Evolutionary conservation across 2,329 filamentous ascomycete species (phyloP).

Genomic region (Mycosphaerelloides madeirae): DNA sequence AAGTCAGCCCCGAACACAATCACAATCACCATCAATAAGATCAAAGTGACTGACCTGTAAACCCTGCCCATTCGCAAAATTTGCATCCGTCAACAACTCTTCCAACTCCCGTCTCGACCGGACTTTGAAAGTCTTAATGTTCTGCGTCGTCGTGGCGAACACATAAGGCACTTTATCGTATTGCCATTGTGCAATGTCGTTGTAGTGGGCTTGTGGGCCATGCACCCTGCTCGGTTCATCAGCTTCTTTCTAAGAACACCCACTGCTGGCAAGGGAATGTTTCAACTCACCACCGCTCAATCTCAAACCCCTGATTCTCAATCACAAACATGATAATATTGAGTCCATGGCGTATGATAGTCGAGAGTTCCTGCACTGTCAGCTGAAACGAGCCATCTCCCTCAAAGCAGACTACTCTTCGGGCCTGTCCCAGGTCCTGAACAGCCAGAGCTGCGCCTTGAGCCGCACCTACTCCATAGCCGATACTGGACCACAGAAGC

Average conservation of each 20-base stretch:
- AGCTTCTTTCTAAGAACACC: no score
- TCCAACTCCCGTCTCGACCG: no score
- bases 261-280: no score
- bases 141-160: conserved; percentile 6
- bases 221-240: no score
- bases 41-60: no score
- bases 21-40: no score
- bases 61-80: no score
- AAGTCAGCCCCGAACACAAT: no score
- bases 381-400: conserved; percentile 62
- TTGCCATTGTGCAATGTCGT: conserved; percentile 24
- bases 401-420: no score
- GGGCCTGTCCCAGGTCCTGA: background rate
- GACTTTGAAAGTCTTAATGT: no score
- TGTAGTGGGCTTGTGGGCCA: conserved; percentile 32
- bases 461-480: conserved; percentile 58
- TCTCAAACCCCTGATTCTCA: conserved; percentile 46
- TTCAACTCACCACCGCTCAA: conserved; percentile 46
- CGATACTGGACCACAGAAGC: conserved; percentile 67
- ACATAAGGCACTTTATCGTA: conserved; percentile 25
- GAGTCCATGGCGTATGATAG: conserved; percentile 50
- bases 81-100: no score
- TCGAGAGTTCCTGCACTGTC: conserved; percentile 62
- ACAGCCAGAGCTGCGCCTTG: conserved; percentile 67
- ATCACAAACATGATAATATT: conserved; percentile 40